Evolutionary conservation across 2,329 filamentous ascomycete genomes (phyloP).

Genomic region (Xylariales sp.): DNA sequence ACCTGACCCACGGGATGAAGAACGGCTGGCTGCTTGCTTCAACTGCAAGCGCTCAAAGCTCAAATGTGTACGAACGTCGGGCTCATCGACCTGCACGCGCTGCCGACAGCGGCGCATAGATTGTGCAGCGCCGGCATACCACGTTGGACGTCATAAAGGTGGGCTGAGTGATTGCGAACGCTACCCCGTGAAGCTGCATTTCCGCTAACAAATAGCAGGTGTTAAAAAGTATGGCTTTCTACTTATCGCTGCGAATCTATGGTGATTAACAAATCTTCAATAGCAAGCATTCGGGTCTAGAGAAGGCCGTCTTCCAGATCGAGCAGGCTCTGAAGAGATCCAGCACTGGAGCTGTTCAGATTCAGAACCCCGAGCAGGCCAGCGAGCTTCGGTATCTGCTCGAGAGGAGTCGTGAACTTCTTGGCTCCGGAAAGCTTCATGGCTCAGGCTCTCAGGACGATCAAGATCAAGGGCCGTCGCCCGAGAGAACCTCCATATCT

Average conservation of each 20-base stretch:
- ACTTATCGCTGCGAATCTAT: background rate
- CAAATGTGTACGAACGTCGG: constrained; percentile 25
- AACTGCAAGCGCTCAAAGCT: constrained; percentile 29
- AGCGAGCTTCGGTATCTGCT: constrained; percentile 46
- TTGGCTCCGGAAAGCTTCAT: constrained; percentile 18
- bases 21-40: constrained; percentile 14
- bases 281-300: constrained; percentile 69
- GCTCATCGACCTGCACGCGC: constrained; percentile 21
- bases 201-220: constrained; percentile 20
- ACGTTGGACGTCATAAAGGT: constrained; percentile 66
- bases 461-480: constrained; percentile 19
- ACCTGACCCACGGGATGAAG: constrained; percentile 8
- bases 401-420: constrained; percentile 37
- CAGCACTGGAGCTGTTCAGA: constrained; percentile 34
- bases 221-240: constrained; percentile 62
- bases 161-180: background rate
- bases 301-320: constrained; percentile 71
- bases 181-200: background rate
- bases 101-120: constrained; percentile 36
- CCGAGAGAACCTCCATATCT: constrained; percentile 21
- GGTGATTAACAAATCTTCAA: constrained; percentile 5
- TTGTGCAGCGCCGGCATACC: constrained; percentile 68
- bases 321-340: constrained; percentile 63
- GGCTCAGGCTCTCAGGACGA: constrained; percentile 7
- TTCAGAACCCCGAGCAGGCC: constrained; percentile 36